These are phyloP conservation scores for Arthroderma sp. DNA, from an alignment of 2,329 filamentous ascomycete genomes.

Conservation along the genomic window DNA sequence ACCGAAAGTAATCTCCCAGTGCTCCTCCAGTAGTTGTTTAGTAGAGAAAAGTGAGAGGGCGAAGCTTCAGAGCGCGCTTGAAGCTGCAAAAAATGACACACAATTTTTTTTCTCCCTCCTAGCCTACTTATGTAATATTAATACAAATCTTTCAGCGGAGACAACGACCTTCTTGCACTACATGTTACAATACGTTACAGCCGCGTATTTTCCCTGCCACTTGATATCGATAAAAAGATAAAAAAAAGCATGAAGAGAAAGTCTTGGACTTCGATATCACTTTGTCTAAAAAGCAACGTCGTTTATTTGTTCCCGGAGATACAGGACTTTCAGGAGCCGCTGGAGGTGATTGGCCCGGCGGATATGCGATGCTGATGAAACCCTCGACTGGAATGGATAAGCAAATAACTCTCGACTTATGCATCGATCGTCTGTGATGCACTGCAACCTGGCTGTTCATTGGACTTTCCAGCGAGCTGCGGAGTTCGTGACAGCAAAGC, in stretches of 20 bases:
- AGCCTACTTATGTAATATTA: background rate
- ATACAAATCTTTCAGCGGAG: background rate
- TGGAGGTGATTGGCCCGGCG: background rate
- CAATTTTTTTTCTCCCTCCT: background rate
- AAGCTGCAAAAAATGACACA: background rate
- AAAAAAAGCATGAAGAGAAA: background rate
- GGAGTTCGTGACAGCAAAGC: background rate
- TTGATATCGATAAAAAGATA: background rate
- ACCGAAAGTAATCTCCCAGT: background rate
- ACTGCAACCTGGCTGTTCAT: background rate
- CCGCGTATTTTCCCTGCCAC: background rate
- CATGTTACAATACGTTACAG: background rate
- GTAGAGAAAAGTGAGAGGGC: background rate
- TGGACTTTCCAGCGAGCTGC: background rate
- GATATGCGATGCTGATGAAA: background rate
- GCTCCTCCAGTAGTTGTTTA: background rate
- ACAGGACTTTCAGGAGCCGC: background rate
- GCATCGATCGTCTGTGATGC: background rate
- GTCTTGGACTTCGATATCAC: no score
- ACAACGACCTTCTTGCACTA: background rate
- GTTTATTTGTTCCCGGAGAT: background rate
- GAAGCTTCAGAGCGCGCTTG: background rate
- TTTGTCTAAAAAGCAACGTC: no score
- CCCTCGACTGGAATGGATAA: background rate
- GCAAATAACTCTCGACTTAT: background rate